A percentile compares a stretch with the other conserved stretches of the same genome.
These are phyloP conservation scores for Oryza punctata DNA, from an alignment of 176 grass and related monocot genomes.

Conservation along the genomic window DNA sequence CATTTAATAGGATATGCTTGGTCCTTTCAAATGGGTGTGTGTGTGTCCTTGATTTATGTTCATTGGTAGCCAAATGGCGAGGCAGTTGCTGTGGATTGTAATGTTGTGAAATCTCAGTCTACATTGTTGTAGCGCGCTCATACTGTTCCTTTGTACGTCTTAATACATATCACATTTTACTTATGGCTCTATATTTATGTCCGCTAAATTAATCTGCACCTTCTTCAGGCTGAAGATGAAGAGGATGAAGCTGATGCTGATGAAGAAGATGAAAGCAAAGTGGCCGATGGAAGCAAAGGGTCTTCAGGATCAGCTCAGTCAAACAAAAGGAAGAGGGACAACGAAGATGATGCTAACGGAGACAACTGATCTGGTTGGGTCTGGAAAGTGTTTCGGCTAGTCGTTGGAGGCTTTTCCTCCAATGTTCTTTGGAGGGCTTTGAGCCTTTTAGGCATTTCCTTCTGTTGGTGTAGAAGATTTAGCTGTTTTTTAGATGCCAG, in stretches of 20 bases:
- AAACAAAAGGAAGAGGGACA: constrained; percentile 59
- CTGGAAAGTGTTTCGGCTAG: not conserved
- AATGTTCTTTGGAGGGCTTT: not conserved
- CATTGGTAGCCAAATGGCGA: not conserved
- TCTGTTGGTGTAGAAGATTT: not conserved
- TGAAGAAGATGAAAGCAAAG: constrained; percentile 7
- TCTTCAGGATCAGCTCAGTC: constrained; percentile 24
- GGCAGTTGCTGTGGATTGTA: not conserved
- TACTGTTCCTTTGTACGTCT: not conserved
- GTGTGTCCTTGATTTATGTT: not conserved
- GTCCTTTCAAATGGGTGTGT: not conserved
- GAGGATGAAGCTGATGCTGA: constrained; percentile 38
- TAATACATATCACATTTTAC: not conserved
- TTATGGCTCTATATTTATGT: not conserved
- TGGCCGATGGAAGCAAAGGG: not conserved
- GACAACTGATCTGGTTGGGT: not conserved
- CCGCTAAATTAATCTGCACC: not conserved
- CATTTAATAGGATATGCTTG: not conserved
- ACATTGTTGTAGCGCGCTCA: not conserved
- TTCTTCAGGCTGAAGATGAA: constrained; percentile 33
- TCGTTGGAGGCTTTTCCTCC: not conserved
- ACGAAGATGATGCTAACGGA: constrained; percentile 3
- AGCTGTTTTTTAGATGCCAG: not conserved
- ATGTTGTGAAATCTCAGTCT: not conserved
- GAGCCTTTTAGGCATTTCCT: not conserved